Base-by-base conservation (phyloP, 129 eudicot species). In the Solidago caesia region DNA sequence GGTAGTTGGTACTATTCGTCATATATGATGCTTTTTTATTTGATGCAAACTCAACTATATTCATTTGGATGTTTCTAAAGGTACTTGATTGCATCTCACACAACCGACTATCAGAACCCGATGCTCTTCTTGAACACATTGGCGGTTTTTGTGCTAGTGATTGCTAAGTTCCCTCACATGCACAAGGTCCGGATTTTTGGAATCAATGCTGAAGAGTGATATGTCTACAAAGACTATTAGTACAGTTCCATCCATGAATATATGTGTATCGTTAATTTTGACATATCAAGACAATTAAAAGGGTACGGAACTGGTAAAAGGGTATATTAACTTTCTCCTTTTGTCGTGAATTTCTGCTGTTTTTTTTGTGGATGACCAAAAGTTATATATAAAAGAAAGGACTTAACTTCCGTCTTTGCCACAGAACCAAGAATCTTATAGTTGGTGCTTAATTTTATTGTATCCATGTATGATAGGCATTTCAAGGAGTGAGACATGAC, bases 171-270 rank as follows among this genome's bases (percentile, higher is more conserved):
- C 77, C 98, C 96, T 0, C 73, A 86, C 72, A 90, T 93, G 98
- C 98, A 93, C 85, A 88, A 90, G 83, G 98, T 93, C 75, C 91
- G 98, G n/a, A 90, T 90, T 11, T 90, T 93, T 67, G 98, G 98
- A 70, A 93, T 93, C 75, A 93, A 93, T 67, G 96, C 88, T 4
- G 98, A 86, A 74, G 95, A 87, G 43, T 69, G 60, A n/a, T 5
- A 11, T 64, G 65, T 26, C 7, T 49, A 9, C 9, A 51, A 59
- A 10, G 42, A 44, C 51, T 62, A 72, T 61, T 60, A 57, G 49
- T 72, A 63, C 79, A 62, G 74, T 60, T 79, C 39, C 61, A 65
- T 55, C 75, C 75, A 64, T 46, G 76, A 73, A 80, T 55, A 73
- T 81, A 81, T 74, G 72, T 76, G 78, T 59, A 74, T 69, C 67